Evolutionary conservation across 495 filamentous ascomycete genomes (phyloP).

Genomic region (Darksidea phi): DNA sequence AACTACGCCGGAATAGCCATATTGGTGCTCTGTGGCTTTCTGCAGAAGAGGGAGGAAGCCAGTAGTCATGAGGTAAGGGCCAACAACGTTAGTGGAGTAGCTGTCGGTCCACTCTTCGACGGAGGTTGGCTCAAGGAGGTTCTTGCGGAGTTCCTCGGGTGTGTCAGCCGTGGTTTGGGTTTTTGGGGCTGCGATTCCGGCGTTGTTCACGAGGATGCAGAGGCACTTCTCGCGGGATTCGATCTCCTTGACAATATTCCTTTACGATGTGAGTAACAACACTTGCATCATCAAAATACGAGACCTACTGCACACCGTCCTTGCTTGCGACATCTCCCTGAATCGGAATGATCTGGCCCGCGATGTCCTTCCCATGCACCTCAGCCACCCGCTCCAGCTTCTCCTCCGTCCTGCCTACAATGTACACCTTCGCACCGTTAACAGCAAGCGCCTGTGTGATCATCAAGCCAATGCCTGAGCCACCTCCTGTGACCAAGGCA

Average conservation of each 20-base stretch:
- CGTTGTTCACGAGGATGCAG: constrained; percentile 46
- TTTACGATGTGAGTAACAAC: not conserved
- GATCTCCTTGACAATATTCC: constrained; percentile 32
- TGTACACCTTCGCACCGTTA: constrained; percentile 58
- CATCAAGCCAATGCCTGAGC: constrained; percentile 42
- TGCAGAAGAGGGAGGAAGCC: constrained; percentile 33
- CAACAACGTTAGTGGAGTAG: constrained; percentile 53
- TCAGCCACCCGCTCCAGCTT: constrained; percentile 56
- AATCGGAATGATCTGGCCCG: constrained; percentile 59
- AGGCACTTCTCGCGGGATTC: constrained; percentile 31
- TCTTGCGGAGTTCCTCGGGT: constrained; percentile 53
- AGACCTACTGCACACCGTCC: constrained; percentile 40
- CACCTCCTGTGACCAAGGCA: constrained; percentile 57
- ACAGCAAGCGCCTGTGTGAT: constrained; percentile 57
- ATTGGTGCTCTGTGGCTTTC: constrained; percentile 29
- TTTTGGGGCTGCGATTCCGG: constrained; percentile 38
- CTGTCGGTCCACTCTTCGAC: constrained; percentile 49
- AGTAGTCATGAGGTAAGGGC: constrained; percentile 52
- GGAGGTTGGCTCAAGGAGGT: constrained; percentile 54
- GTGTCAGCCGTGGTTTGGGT: constrained; percentile 21
- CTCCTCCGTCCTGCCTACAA: constrained; percentile 56
- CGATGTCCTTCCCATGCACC: constrained; percentile 48
- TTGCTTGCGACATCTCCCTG: constrained; percentile 48
- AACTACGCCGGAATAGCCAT: constrained; percentile 28
- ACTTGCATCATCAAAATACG: not conserved